Conservation (phyloP, 768 basidiomycete species). For the Candolleomyces eurysporus region DNA sequence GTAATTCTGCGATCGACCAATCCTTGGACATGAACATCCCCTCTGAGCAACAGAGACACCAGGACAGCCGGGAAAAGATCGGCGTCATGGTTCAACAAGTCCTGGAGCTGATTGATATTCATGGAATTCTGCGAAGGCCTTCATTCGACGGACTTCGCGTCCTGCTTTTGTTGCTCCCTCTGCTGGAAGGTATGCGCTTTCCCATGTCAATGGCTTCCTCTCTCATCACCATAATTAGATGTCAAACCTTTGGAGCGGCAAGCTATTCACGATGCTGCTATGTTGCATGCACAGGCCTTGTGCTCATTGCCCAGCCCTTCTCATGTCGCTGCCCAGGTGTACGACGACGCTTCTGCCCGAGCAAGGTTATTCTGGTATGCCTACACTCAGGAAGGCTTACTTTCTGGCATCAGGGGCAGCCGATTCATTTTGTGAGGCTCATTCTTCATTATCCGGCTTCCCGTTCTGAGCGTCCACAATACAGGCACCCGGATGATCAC, state of each 20-base stretch:
- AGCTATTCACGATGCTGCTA: conserved; percentile 75
- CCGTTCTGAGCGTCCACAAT: neutral
- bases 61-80: conserved; percentile 50
- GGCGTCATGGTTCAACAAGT: conserved; percentile 75
- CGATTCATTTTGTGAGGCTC: conserved; percentile 70
- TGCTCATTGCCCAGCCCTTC: conserved; percentile 49
- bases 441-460: neutral
- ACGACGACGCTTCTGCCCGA: conserved; percentile 62
- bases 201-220: neutral
- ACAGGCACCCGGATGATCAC: conserved; percentile 74
- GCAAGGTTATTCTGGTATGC: conserved; percentile 90
- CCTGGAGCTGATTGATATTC: conserved; percentile 75
- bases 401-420: conserved; percentile 80
- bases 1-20: conserved; percentile 10
- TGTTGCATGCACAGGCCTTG: conserved; percentile 79
- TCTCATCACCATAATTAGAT: conserved; percentile 29
- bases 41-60: conserved; percentile 30
- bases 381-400: conserved; percentile 80
- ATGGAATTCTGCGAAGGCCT: conserved; percentile 75
- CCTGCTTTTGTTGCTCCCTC: conserved; percentile 74
- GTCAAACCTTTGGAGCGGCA: conserved; percentile 44
- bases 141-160: conserved; percentile 85
- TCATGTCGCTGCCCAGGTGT: conserved; percentile 28
- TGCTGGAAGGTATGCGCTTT: conserved; percentile 69
- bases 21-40: conserved; percentile 22